Evolutionary conservation across 106 monocot species (phyloP).

Genomic region (Amphibolis antarctica): DNA sequence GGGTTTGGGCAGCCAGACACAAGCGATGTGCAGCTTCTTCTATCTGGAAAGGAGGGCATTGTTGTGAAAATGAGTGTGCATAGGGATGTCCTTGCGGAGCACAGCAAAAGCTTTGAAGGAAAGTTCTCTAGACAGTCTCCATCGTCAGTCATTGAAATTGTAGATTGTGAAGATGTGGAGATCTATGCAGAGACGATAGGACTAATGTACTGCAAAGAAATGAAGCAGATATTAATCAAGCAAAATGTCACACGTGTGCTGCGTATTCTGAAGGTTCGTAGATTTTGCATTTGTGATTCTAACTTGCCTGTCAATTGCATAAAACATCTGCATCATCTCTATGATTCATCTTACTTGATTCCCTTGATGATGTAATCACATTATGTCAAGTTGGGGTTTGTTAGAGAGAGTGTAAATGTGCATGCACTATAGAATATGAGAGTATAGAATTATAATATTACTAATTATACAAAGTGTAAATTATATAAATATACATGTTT

Average conservation of each 20-base stretch:
- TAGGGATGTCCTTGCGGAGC: constrained; percentile 45
- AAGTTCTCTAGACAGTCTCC: constrained; percentile 53
- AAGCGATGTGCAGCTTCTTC: constrained; percentile 70
- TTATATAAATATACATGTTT: too few species aligned
- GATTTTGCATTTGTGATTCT: not conserved
- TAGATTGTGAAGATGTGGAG: constrained; percentile 95
- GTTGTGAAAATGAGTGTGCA: constrained; percentile 90
- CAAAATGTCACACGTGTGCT: constrained; percentile 75
- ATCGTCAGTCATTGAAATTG: constrained; percentile 39
- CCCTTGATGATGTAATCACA: too few species aligned
- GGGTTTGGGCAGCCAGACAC: constrained; percentile 79
- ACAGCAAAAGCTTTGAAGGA: constrained; percentile 67
- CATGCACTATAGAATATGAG: too few species aligned
- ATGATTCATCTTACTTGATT: too few species aligned
- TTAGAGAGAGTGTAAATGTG: too few species aligned
- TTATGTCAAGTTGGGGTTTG: too few species aligned
- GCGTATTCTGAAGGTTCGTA: constrained; percentile 78
- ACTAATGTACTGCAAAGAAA: constrained; percentile 90
- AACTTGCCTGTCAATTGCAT: too few species aligned
- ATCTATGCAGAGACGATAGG: constrained; percentile 94
- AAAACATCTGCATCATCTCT: too few species aligned
- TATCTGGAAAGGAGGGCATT: constrained; percentile 80
- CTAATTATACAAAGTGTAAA: too few species aligned
- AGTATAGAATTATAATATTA: too few species aligned
- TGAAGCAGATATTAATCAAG: constrained; percentile 80